Conservation (phyloP, 2,329 filamentous ascomycete genomes). For the Ceratocystis ficicola region DNA sequence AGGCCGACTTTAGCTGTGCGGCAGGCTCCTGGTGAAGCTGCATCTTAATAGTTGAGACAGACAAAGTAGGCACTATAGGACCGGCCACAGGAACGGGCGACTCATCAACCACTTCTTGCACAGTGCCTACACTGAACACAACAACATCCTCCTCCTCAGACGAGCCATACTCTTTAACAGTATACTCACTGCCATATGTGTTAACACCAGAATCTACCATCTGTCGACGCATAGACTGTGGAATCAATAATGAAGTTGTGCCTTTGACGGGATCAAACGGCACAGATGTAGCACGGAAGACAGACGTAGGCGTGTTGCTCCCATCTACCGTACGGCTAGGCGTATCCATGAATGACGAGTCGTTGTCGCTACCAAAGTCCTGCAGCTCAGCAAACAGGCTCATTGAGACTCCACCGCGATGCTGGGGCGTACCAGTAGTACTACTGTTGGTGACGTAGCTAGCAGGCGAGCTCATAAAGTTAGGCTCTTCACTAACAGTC, state of each 20-base stretch:
- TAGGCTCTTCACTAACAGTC: slow-evolving; percentile 47
- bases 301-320: slow-evolving; percentile 40
- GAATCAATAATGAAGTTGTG: slow-evolving; percentile 13
- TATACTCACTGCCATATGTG: slow-evolving; percentile 41
- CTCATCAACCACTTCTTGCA: slow-evolving; percentile 16
- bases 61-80: slow-evolving; percentile 7
- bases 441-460: slow-evolving; percentile 41
- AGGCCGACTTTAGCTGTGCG: slow-evolving; percentile 26
- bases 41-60: neutral
- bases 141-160: slow-evolving; percentile 27
- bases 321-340: slow-evolving; percentile 39
- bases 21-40: slow-evolving; percentile 21
- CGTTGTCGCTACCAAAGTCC: slow-evolving; percentile 63
- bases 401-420: slow-evolving; percentile 44
- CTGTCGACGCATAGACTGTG: slow-evolving; percentile 25
- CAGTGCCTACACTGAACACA: slow-evolving; percentile 13
- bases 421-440: slow-evolving; percentile 37
- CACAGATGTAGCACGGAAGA: slow-evolving; percentile 33
- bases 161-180: slow-evolving; percentile 24
- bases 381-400: slow-evolving; percentile 86
- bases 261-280: slow-evolving; percentile 26
- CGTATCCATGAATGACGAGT: slow-evolving; percentile 50
- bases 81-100: slow-evolving; percentile 13
- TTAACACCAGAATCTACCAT: slow-evolving; percentile 52
- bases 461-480: slow-evolving; percentile 46